Conservation (phyloP, 352 stramenopile species). For the Saprolegnia parasitica region DNA sequence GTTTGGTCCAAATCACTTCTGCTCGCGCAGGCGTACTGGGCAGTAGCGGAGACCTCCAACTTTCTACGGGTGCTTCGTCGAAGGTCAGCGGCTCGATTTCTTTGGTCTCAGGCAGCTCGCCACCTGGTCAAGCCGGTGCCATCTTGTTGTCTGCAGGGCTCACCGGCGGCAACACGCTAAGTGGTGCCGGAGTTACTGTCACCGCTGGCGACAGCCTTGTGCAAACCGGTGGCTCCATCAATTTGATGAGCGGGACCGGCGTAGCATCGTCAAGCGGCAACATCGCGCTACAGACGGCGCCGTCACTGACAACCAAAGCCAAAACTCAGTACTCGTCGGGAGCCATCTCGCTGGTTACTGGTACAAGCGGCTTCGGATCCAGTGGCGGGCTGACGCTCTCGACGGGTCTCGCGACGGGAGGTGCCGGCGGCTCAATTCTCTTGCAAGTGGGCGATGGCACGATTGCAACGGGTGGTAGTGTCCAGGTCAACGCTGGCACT, state of each 20-base stretch:
- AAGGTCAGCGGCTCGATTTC: not conserved
- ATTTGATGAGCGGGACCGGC: conserved; percentile 1
- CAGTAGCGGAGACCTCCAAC: not conserved
- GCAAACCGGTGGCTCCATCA: conserved; percentile 4
- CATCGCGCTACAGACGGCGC: conserved; percentile 7
- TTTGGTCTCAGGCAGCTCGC: not conserved
- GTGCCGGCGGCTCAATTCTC: conserved; percentile 14
- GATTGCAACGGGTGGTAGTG: not conserved
- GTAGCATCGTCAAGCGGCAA: conserved; percentile 14
- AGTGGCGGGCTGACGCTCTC: not conserved
- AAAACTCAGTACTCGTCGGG: not conserved
- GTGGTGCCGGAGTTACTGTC: not conserved
- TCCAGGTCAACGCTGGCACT: not conserved
- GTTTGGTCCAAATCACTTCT: not conserved
- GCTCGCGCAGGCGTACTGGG: not conserved
- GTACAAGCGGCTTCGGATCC: not conserved
- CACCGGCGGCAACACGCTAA: not conserved
- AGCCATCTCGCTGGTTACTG: not conserved
- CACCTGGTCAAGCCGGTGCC: conserved; percentile 5
- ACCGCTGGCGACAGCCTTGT: not conserved
- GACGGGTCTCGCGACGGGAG: conserved; percentile 1
- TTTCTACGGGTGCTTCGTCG: conserved; percentile 1
- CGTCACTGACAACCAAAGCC: not conserved
- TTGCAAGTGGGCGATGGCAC: not conserved
- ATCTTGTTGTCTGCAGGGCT: not conserved